These are phyloP conservation scores for Magnusiomyces magnusii DNA, from an alignment of 1,139 yeast species.

Conservation along the genomic window DNA sequence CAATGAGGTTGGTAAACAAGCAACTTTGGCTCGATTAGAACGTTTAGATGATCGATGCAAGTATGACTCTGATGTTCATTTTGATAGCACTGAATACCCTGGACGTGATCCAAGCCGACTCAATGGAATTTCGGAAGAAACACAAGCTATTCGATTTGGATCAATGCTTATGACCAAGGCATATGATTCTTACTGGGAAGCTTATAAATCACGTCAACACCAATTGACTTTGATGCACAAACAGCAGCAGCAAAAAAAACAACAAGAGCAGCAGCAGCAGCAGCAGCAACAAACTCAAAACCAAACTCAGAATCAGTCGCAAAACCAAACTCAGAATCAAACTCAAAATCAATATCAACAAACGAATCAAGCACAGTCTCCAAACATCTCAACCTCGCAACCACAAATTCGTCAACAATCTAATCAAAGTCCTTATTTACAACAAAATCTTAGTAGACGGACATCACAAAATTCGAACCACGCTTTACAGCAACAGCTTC, in stretches of 20 bases:
- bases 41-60: slow-evolving; percentile 67
- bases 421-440: slow-evolving; percentile 1
- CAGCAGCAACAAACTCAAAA: slow-evolving; percentile 22
- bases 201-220: slow-evolving; percentile 40
- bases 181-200: slow-evolving; percentile 57
- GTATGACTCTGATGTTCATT: slow-evolving; percentile 59
- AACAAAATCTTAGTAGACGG: slow-evolving; percentile 10
- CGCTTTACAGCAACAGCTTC: slow-evolving; percentile 1
- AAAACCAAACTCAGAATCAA: slow-evolving; percentile 18
- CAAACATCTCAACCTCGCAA: slow-evolving; percentile 11
- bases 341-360: slow-evolving; percentile 8
- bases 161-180: slow-evolving; percentile 85
- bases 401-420: slow-evolving; percentile 18
- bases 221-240: slow-evolving; percentile 36
- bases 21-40: slow-evolving; percentile 25
- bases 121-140: slow-evolving; percentile 76
- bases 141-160: slow-evolving; percentile 86
- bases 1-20: slow-evolving; percentile 25
- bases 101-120: slow-evolving; percentile 58
- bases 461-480: slow-evolving; percentile 7
- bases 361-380: slow-evolving; percentile 15
- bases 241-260: slow-evolving; percentile 27
- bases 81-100: slow-evolving; percentile 46
- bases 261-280: slow-evolving; percentile 23
- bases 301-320: slow-evolving; percentile 21